Evolutionary conservation across 208 protist genomes (phyloP).

Genomic region (Acanthamoeba royreba): DNA sequence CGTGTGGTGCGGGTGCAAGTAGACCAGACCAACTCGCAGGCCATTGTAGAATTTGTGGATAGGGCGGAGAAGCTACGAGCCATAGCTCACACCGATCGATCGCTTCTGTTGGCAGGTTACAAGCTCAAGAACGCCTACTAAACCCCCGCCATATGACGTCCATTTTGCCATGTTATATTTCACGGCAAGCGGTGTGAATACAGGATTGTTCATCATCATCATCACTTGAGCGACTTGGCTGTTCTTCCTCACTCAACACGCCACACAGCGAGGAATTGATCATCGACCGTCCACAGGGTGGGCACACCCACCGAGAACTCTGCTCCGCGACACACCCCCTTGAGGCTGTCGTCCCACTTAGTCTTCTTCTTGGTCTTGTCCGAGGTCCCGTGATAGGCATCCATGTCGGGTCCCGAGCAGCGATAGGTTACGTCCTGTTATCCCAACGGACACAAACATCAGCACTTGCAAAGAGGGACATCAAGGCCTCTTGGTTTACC

Average conservation of each 20-base stretch:
- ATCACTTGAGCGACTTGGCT: not conserved
- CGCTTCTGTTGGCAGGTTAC: too few relatives aligned
- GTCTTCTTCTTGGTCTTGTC: slow-evolving; percentile 30
- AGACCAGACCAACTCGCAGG: not conserved
- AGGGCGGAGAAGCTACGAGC: not conserved
- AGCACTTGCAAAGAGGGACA: too few relatives aligned
- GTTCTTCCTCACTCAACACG: not conserved
- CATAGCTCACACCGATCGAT: not conserved
- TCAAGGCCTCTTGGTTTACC: not conserved
- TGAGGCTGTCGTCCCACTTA: slow-evolving; percentile 29
- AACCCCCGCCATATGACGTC: too few relatives aligned
- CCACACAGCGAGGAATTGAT: not conserved
- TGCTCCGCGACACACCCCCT: not conserved
- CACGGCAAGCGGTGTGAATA: too few relatives aligned
- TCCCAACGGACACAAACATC: too few relatives aligned
- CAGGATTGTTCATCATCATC: not conserved
- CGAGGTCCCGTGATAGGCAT: not conserved
- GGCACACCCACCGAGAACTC: slow-evolving; percentile 3
- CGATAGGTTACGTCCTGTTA: not conserved
- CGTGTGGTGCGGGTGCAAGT: not conserved
- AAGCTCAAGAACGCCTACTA: not conserved
- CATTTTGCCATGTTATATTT: too few relatives aligned
- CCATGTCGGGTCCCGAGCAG: not conserved
- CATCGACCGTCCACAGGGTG: slow-evolving; percentile 19
- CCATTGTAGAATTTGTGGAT: not conserved